These are phyloP conservation scores for Cyberlindnera amylophila DNA, from an alignment of 805 yeast species.

Conservation along the genomic window DNA sequence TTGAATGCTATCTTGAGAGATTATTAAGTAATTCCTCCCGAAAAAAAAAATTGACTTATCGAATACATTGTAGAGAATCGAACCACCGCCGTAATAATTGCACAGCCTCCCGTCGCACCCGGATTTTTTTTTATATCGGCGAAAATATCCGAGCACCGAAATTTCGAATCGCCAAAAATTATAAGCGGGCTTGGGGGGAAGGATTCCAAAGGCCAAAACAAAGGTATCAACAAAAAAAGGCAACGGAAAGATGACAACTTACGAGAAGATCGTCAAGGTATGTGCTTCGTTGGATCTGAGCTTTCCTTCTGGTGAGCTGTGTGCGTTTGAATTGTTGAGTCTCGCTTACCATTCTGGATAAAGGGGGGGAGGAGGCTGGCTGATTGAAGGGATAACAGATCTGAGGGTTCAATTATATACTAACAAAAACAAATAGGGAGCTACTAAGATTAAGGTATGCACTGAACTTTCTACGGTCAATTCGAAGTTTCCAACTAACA, in stretches of 20 bases:
- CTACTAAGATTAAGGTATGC: constrained; percentile 56
- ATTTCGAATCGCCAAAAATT: background rate
- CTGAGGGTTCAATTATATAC: too few species aligned
- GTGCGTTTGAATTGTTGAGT: too few species aligned
- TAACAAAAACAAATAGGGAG: constrained; percentile 40
- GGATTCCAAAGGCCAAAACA: background rate
- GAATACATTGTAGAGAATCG: too few species aligned
- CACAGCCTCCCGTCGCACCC: too few species aligned
- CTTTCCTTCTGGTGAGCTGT: background rate
- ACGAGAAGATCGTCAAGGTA: constrained; percentile 70
- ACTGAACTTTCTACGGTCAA: background rate
- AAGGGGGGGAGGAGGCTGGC: too few species aligned
- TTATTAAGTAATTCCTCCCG: constrained; percentile 3
- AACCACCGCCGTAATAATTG: too few species aligned
- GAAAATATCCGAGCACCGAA: background rate
- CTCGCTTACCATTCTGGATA: too few species aligned
- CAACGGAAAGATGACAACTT: constrained; percentile 48
- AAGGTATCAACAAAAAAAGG: background rate
- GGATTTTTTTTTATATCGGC: too few species aligned
- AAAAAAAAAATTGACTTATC: too few species aligned
- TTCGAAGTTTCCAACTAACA: background rate
- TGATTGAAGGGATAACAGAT: too few species aligned
- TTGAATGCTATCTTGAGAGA: constrained; percentile 31
- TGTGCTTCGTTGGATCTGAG: too few species aligned
- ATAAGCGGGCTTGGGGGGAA: background rate